Evolutionary conservation across 2,329 filamentous ascomycete species (phyloP).

Genomic region (Neocucurbitaria cava): DNA sequence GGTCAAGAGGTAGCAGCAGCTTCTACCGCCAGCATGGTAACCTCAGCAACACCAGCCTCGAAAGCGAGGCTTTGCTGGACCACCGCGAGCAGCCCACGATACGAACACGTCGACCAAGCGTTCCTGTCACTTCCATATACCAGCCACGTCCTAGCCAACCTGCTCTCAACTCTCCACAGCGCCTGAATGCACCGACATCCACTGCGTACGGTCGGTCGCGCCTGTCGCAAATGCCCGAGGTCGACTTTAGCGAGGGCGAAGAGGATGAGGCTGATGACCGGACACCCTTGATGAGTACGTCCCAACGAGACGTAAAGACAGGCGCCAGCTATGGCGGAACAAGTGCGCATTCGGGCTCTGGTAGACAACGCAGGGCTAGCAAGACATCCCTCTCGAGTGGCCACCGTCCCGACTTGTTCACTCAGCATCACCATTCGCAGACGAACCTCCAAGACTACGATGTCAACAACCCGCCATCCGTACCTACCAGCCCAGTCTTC

Average conservation of each 20-base stretch:
- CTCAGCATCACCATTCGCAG: constrained; percentile 36
- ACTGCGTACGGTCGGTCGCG: constrained; percentile 31
- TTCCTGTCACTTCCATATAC: constrained; percentile 46
- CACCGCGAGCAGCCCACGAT: constrained; percentile 68
- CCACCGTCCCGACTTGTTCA: constrained; percentile 35
- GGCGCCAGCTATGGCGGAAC: constrained; percentile 43
- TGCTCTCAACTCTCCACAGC: constrained; percentile 27
- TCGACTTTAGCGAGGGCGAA: constrained; percentile 57
- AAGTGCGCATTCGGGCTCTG: constrained; percentile 33
- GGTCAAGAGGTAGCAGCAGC: constrained; percentile 51
- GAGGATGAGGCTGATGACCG: constrained; percentile 57
- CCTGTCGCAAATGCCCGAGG: constrained; percentile 38
- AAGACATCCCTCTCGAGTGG: constrained; percentile 43
- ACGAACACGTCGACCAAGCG: constrained; percentile 53
- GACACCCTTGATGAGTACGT: constrained; percentile 60
- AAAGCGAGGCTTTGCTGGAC: constrained; percentile 86
- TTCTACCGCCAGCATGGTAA: constrained; percentile 66
- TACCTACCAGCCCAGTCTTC: constrained; percentile 64
- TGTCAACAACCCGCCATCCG: constrained; percentile 70
- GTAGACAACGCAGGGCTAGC: constrained; percentile 39
- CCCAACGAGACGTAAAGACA: constrained; percentile 45
- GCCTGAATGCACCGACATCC: constrained; percentile 15
- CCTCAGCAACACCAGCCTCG: constrained; percentile 83
- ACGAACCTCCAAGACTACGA: constrained; percentile 58
- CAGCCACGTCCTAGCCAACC: constrained; percentile 35